phyloP scores from a whole-genome alignment of 2,329 filamentous ascomycete species.

The Blastomyces gilchristii region DNA sequence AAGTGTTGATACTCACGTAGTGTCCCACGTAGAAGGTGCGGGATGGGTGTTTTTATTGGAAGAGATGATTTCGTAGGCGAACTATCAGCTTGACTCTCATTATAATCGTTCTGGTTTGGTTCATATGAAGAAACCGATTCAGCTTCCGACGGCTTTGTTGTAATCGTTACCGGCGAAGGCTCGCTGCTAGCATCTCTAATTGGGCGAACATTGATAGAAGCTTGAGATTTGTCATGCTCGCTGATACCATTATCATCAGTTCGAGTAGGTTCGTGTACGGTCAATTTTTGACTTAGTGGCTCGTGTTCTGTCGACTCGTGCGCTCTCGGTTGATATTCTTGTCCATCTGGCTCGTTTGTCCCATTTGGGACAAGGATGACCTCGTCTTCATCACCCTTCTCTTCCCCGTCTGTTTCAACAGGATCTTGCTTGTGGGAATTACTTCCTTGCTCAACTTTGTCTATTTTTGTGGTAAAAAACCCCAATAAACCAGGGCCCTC shows the following conservation, averaged over 20 bases:
- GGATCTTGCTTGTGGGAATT: conserved; percentile 21
- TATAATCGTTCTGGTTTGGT: conserved; percentile 21
- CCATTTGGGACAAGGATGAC: conserved; percentile 28
- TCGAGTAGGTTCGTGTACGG: not conserved
- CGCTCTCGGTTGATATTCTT: not conserved
- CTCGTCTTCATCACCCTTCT: conserved; percentile 27
- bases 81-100: conserved; percentile 20
- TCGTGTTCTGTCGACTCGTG: not conserved
- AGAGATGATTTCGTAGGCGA: conserved; percentile 31
- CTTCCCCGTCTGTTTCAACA: conserved; percentile 18
- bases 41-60: conserved; percentile 57
- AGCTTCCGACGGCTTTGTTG: conserved; percentile 36
- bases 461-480: conserved; percentile 39
- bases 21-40: conserved; percentile 74
- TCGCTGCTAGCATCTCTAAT: conserved; percentile 31
- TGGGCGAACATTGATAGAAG: conserved; percentile 19
- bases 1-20: conserved; percentile 93
- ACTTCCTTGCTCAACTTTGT: conserved; percentile 16
- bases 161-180: conserved; percentile 34
- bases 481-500: conserved; percentile 39
- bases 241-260: not conserved
- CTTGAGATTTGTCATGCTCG: not conserved
- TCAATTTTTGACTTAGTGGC: not conserved
- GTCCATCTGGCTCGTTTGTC: conserved; percentile 24
- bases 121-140: conserved; percentile 38